phyloP scores from a whole-genome alignment of 2,329 filamentous ascomycete species.

The Pseudogymnoascus sp. region DNA sequence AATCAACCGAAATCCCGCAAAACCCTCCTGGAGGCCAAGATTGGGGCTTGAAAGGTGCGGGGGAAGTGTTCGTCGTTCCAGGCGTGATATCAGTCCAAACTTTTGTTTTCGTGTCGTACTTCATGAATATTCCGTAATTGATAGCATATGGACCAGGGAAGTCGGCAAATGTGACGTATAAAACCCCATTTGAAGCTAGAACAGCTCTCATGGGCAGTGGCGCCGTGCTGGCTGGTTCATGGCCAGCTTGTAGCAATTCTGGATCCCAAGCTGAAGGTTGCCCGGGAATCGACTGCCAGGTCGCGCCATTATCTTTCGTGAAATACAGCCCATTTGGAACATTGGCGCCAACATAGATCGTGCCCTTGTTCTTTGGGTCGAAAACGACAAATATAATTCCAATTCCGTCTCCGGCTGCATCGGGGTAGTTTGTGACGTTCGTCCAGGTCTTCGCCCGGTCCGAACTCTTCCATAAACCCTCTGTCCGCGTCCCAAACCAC shows the following conservation, averaged over 20 bases:
- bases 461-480: constrained; percentile 14
- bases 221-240: constrained; percentile 10
- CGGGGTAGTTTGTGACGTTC: constrained; percentile 13
- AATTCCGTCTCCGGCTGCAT: constrained; percentile 13
- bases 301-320: constrained; percentile 12
- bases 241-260: constrained; percentile 10
- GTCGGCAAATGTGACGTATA: neutral
- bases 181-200: neutral
- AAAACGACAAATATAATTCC: constrained; percentile 15
- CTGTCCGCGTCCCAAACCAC: constrained; percentile 13
- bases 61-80: constrained; percentile 11
- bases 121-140: neutral
- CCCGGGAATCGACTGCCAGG: constrained; percentile 11
- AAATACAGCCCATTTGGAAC: constrained; percentile 12
- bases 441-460: constrained; percentile 14
- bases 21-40: constrained; percentile 15
- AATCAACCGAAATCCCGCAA: constrained; percentile 12
- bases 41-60: constrained; percentile 13
- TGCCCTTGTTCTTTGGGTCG: constrained; percentile 12
- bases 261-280: constrained; percentile 10
- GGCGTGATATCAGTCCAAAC: constrained; percentile 1
- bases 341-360: constrained; percentile 15
- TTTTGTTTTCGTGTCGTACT: neutral
- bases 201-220: constrained; percentile 13
- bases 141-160: neutral